phyloP scores from a whole-genome alignment of 2,329 filamentous ascomycete species.

The Colletotrichum sp. region DNA sequence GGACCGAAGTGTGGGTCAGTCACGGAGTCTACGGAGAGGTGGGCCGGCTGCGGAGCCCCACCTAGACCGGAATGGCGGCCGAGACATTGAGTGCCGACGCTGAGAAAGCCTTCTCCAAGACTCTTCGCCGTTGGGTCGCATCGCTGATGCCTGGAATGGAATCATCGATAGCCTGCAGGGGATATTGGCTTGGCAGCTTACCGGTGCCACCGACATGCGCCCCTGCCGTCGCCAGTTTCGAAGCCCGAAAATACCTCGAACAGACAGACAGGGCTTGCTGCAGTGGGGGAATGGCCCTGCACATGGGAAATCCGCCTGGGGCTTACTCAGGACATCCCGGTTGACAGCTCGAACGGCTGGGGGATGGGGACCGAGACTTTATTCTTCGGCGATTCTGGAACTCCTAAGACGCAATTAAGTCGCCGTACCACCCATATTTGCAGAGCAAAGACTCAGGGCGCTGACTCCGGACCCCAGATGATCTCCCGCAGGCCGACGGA shows the following conservation, averaged over 20 bases:
- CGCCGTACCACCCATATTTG: neutral
- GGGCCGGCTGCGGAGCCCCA: accelerated
- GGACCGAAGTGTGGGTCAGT: neutral
- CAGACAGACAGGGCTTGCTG: neutral
- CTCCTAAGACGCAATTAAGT: neutral
- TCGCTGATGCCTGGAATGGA: neutral
- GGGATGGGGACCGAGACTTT: neutral
- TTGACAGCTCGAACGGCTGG: neutral
- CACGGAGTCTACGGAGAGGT: neutral
- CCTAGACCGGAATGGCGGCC: neutral
- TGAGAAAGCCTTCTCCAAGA: neutral
- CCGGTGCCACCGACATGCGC: neutral
- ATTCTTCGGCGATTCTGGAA: neutral
- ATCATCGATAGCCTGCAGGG: neutral
- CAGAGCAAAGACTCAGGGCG: neutral
- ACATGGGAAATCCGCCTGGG: neutral
- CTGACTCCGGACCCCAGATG: neutral
- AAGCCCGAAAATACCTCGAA: neutral
- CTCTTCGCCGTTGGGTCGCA: neutral
- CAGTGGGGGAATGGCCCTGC: no score
- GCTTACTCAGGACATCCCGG: neutral
- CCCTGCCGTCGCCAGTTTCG: neutral
- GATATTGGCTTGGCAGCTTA: slow-evolving; percentile 13
- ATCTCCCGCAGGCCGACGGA: neutral
- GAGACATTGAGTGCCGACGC: neutral